phyloP scores from a whole-genome alignment of 2,329 filamentous ascomycete species.

The Beauveria asiatica region DNA sequence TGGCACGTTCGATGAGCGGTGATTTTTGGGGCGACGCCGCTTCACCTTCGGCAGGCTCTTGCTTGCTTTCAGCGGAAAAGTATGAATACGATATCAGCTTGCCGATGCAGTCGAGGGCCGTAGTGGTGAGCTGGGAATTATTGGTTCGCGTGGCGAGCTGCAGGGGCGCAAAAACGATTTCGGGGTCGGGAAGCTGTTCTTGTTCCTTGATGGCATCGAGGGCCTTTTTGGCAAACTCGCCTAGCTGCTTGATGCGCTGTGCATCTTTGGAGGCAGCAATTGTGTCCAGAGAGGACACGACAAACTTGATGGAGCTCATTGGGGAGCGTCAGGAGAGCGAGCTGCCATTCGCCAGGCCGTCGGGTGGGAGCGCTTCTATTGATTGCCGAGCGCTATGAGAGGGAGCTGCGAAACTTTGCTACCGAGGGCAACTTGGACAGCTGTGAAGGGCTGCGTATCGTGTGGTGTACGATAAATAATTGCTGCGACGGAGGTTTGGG shows the following conservation, averaged over 20 bases:
- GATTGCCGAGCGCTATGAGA: not conserved
- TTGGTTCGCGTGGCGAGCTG: conserved; percentile 82
- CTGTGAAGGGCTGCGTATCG: not conserved
- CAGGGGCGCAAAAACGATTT: conserved; percentile 83
- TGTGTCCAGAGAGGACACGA: conserved; percentile 84
- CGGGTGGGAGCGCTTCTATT: not conserved
- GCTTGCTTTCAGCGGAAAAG: conserved; percentile 64
- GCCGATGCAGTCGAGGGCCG: conserved; percentile 92
- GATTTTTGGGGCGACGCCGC: conserved; percentile 34
- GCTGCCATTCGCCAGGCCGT: conserved; percentile 34
- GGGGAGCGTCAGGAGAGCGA: conserved; percentile 41
- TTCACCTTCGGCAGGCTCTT: conserved; percentile 34
- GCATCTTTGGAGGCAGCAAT: conserved; percentile 91
- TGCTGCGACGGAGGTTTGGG: not conserved
- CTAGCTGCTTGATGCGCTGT: conserved; percentile 69
- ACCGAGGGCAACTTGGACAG: not conserved
- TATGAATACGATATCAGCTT: conserved; percentile 99
- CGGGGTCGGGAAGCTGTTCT: conserved; percentile 77
- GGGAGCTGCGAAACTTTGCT: not conserved
- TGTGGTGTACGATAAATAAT: not conserved
- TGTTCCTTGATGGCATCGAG: conserved; percentile 79
- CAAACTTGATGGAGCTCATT: conserved; percentile 92
- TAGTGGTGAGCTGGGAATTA: conserved; percentile 78
- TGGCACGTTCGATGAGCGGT: conserved; percentile 90
- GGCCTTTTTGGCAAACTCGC: conserved; percentile 72